Conservation (phyloP, 345 rosid genomes). For the Angophora floribunda region DNA sequence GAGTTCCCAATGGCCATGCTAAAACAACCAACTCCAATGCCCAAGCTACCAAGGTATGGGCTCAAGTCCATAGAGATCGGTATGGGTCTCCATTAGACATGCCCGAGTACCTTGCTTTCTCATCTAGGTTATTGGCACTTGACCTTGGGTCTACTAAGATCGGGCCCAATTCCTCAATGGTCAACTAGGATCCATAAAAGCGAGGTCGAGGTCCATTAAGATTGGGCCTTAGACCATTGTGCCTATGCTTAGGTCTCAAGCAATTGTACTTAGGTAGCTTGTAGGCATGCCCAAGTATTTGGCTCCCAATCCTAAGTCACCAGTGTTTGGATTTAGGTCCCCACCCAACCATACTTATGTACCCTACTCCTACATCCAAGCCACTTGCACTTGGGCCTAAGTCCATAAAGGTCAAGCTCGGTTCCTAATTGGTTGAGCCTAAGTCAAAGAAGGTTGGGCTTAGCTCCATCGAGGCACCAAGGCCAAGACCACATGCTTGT, state of each 20-base stretch:
- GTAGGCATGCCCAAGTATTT: background rate
- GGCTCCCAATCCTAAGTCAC: background rate
- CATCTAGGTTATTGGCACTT: background rate
- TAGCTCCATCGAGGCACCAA: background rate
- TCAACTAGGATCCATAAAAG: no score
- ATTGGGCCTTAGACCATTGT: background rate
- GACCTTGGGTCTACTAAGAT: background rate
- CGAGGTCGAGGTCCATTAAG: no score
- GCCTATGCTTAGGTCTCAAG: rapidly evolving
- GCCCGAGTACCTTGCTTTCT: background rate
- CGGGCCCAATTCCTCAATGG: background rate
- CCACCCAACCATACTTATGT: rapidly evolving
- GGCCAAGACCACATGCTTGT: background rate
- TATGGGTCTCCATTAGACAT: background rate
- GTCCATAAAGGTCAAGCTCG: background rate
- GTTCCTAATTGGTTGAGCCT: background rate
- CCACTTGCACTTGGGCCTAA: background rate
- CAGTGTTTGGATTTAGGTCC: rapidly evolving
- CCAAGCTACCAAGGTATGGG: background rate
- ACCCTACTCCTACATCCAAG: rapidly evolving
- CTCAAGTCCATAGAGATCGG: background rate
- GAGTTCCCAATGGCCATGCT: background rate
- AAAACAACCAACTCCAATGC: rapidly evolving
- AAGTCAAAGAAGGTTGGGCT: background rate
- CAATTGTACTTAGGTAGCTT: background rate